Percentiles rank a stretch among this genome's conserved stretches.
phyloP scores from a whole-genome alignment of 345 rosid species.

The Pugionium cornutum region DNA sequence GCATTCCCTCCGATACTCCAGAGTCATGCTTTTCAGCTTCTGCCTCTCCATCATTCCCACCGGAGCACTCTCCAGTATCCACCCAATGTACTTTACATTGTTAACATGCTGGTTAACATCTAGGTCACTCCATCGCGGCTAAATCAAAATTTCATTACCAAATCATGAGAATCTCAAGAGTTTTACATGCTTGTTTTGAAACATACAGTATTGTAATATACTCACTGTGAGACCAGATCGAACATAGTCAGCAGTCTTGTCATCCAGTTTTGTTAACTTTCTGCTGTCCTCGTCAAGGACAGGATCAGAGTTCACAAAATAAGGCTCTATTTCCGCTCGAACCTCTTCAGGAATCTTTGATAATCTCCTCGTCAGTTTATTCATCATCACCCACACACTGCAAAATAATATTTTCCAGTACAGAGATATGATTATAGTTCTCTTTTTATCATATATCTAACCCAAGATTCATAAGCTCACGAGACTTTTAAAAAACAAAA shows the following conservation, averaged over 20 bases:
- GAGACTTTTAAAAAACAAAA: neutral
- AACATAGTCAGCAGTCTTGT: conserved; percentile 68
- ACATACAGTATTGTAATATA: neutral
- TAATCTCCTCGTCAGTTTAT: conserved; percentile 85
- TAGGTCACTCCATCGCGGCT: conserved; percentile 96
- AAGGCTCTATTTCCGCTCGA: conserved; percentile 79
- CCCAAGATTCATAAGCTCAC: neutral
- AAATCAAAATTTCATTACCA: conserved; percentile 27
- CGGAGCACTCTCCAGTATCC: conserved; percentile 99
- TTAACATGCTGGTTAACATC: conserved; percentile 99
- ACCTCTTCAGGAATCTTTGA: conserved; percentile 94
- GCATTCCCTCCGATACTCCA: conserved; percentile 97
- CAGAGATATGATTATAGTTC: conserved; percentile 21
- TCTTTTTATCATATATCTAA: neutral
- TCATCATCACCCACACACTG: conserved; percentile 99
- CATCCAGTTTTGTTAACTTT: conserved; percentile 85
- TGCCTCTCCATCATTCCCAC: conserved; percentile 75
- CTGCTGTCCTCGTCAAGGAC: conserved; percentile 78
- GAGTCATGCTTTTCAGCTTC: conserved; percentile 71
- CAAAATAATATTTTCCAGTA: conserved; percentile 22
- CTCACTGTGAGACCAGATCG: conserved; percentile 85
- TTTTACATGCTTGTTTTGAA: neutral
- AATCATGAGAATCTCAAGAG: conserved; percentile 14
- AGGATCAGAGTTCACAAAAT: conserved; percentile 69
- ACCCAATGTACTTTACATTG: conserved; percentile 95